These are phyloP conservation scores for Pisolithus sp. DNA, from an alignment of 768 basidiomycete species.

Conservation along the genomic window DNA sequence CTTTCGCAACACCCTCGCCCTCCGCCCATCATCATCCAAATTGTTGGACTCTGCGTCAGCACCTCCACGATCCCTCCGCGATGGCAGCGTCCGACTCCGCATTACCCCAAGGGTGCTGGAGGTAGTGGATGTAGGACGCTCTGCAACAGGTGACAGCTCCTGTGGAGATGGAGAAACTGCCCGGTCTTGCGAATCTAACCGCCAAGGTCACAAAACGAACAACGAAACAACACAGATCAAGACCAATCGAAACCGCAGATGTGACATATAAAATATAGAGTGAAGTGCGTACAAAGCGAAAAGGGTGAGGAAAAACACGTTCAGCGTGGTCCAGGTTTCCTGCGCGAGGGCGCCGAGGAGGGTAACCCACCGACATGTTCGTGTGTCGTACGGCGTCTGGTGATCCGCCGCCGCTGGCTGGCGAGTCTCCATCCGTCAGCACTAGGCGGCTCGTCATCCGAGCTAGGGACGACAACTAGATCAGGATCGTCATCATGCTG, in stretches of 20 bases:
- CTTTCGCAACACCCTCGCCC: constrained; percentile 41
- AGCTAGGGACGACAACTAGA: constrained; percentile 35
- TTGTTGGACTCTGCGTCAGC: background rate
- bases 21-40: constrained; percentile 32
- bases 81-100: constrained; percentile 63
- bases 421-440: constrained; percentile 53
- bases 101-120: constrained; percentile 36
- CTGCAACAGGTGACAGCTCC: constrained; percentile 43
- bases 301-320: constrained; percentile 8
- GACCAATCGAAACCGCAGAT: background rate
- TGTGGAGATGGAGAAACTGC: constrained; percentile 21
- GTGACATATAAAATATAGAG: background rate
- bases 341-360: constrained; percentile 27
- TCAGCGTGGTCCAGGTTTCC: constrained; percentile 25
- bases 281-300: background rate
- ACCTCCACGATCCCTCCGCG: constrained; percentile 9
- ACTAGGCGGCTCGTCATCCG: constrained; percentile 43
- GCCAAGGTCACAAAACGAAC: constrained; percentile 4
- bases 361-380: constrained; percentile 33
- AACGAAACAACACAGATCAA: background rate
- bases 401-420: constrained; percentile 36
- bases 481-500: constrained; percentile 41
- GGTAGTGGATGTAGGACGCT: constrained; percentile 33
- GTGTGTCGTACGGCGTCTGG: constrained; percentile 53
- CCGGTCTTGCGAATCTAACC: constrained; percentile 16